These are phyloP conservation scores for Agrocybe praecox DNA, from an alignment of 768 basidiomycete species.

Conservation along the genomic window DNA sequence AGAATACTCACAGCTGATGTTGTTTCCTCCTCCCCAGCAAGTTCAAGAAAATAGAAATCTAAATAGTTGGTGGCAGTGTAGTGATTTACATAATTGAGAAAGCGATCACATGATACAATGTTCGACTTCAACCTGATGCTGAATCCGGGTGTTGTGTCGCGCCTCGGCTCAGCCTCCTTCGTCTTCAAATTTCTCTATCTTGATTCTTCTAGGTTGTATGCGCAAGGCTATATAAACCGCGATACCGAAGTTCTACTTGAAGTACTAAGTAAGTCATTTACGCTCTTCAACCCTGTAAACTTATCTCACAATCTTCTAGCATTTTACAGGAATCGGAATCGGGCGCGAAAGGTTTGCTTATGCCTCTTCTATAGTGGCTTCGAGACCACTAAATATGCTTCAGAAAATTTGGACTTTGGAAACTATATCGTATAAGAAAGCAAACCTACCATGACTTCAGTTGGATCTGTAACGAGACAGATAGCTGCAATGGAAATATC, in stretches of 20 bases:
- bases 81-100: not conserved
- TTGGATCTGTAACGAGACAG: constrained; percentile 67
- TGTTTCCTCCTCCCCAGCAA: too few species aligned
- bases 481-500: constrained; percentile 71
- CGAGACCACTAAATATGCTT: not conserved
- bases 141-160: not conserved
- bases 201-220: constrained; percentile 3
- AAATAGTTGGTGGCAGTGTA: too few species aligned
- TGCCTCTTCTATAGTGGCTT: not conserved
- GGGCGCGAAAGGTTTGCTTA: not conserved
- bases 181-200: constrained; percentile 1
- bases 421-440: not conserved
- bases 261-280: not conserved
- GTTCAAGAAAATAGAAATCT: too few species aligned
- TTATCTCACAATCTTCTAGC: not conserved
- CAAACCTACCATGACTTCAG: constrained; percentile 31
- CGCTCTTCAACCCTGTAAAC: not conserved
- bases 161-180: not conserved
- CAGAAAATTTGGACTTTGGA: not conserved
- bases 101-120: constrained; percentile 11
- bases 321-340: not conserved
- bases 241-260: constrained; percentile 1
- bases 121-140: constrained; percentile 2
- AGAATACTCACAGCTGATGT: too few species aligned
- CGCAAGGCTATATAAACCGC: constrained; percentile 5